These are phyloP conservation scores for Podila epigama DNA, from an alignment of 192 early-diverging fungal genomes.

Conservation along the genomic window DNA sequence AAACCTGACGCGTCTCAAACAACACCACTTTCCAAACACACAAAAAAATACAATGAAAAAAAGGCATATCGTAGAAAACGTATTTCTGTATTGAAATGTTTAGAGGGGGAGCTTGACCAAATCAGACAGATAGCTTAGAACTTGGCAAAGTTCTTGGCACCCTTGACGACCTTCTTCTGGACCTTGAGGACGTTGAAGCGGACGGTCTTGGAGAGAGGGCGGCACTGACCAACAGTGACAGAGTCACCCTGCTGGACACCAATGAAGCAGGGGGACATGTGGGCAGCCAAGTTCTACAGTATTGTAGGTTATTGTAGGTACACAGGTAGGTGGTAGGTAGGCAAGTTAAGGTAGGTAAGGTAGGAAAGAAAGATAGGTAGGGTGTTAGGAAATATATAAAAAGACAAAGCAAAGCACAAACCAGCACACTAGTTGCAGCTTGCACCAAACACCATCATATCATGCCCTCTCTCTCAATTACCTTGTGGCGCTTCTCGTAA, in stretches of 20 bases:
- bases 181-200: constrained; percentile 99
- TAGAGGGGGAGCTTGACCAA: background rate
- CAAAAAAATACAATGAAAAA: no score
- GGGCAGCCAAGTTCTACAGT: constrained; percentile 89
- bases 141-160: constrained; percentile 57
- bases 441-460: background rate
- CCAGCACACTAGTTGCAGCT: background rate
- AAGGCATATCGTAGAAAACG: no score
- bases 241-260: constrained; percentile 87
- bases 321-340: no score
- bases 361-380: no score
- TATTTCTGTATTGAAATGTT: background rate
- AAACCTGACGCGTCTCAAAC: no score
- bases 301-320: no score
- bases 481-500: constrained; percentile 99
- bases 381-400: no score
- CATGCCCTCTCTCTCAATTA: background rate
- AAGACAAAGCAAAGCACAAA: background rate
- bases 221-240: constrained; percentile 99
- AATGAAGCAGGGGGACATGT: constrained; percentile 94
- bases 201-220: constrained; percentile 99
- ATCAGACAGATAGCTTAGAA: constrained; percentile 16
- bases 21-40: no score
- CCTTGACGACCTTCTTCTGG: constrained; percentile 71
- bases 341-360: no score